Base-by-base conservation (phyloP, 768 basidiomycete genomes). In the Dentipellis sp. region DNA sequence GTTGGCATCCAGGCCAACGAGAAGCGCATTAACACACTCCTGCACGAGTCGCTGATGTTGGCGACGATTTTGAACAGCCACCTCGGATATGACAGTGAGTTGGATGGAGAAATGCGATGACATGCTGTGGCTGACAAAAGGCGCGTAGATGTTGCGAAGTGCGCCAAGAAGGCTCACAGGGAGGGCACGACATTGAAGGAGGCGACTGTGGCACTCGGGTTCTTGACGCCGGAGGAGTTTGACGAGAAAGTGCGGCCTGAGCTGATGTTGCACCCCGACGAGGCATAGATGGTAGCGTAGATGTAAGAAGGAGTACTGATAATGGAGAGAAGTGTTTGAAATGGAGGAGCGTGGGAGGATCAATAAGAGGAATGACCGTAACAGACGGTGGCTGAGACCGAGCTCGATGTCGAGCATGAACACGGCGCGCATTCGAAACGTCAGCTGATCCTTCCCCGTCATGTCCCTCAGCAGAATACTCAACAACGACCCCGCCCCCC, bases 121-220 rank as follows among this genome's bases (percentile, higher is more conserved):
- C 55, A 40, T 48, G 14, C 42, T 9, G 55, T 19, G 16, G 17
- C 52, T 63, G 53, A 57, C 54, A 66, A 16, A 37, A n/a, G 47
- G 48, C 12, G 45, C 58, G 45, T 67, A 97, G 94, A 97, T 72
- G 97, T 98, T 51, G 97, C 97, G 51, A 94, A 91, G 74, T 92
- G 90, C 66, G 97, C 97, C 29, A 99, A 99, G 81, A 98, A 98
- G 71, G 97, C 97, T n/a, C 97, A 98, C 78, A 92, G 88, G 70
- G 94, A 99, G 72, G 97, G 97, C 23, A 90, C 86, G 50, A 98
- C 97, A 58, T 68, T 98, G 70, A 98, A 95, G 77, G 88, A 93
- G 73, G 93, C 97, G 42, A 93, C 94, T 10, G 86, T 98, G 48
- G 71, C 83, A 17, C 80, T 97, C 37, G 92, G 91, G 50, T 85